Percentiles rank a stretch among this genome's conserved stretches.
phyloP scores from a whole-genome alignment of 83 land plant species.

The Thuja plicata region DNA sequence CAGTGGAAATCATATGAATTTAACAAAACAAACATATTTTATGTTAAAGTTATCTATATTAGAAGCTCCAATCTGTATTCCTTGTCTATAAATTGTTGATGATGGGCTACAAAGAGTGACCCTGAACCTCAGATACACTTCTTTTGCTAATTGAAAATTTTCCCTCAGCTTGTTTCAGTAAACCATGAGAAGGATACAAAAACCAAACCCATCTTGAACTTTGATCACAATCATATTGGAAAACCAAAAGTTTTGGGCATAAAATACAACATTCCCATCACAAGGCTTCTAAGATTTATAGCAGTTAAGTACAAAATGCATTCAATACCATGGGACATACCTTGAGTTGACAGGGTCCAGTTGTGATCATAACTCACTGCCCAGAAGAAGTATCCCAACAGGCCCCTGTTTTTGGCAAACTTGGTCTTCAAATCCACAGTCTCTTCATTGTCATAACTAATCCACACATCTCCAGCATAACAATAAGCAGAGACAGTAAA shows the following conservation, averaged over 20 bases:
- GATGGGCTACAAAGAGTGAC: neutral
- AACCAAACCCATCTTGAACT: too few species aligned
- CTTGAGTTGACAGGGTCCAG: neutral
- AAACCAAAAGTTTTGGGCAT: too few species aligned
- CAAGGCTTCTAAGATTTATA: neutral
- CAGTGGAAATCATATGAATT: too few species aligned
- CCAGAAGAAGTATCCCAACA: conserved; percentile 32
- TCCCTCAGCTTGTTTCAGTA: neutral
- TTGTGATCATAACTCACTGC: neutral
- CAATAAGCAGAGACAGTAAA: conserved; percentile 30
- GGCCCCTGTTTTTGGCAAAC: conserved; percentile 19
- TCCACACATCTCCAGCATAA: conserved; percentile 26
- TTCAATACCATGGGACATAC: neutral
- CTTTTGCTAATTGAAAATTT: neutral
- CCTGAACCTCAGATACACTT: neutral
- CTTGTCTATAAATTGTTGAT: neutral
- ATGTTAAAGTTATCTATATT: neutral
- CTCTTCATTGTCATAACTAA: conserved; percentile 26
- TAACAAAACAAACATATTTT: neutral
- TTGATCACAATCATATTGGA: too few species aligned
- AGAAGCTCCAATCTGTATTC: neutral
- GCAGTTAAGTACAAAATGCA: neutral
- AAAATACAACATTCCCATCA: too few species aligned
- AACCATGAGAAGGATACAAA: too few species aligned
- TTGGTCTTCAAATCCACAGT: conserved; percentile 24